phyloP scores from a whole-genome alignment of 345 rosid species.

The Aegle marmelos region DNA sequence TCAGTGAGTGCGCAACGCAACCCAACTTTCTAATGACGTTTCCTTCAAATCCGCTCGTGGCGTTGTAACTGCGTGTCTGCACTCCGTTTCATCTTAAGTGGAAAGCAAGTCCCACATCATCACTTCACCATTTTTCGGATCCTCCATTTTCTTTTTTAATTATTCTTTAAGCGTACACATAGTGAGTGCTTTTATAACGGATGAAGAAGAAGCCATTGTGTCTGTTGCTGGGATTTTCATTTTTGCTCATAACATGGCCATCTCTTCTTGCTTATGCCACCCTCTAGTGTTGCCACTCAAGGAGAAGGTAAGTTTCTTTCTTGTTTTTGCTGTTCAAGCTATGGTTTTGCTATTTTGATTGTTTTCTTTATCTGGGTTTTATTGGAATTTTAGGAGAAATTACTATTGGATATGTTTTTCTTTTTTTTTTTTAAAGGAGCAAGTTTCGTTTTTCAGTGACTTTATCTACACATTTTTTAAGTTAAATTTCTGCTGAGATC shows the following conservation, averaged over 20 bases:
- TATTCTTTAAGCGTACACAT: background rate
- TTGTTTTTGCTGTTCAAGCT: background rate
- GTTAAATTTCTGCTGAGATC: background rate
- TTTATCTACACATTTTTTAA: background rate
- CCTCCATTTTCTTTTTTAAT: background rate
- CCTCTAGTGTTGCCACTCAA: conserved; percentile 35
- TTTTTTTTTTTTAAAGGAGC: too few relatives aligned
- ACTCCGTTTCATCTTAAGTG: conserved; percentile 14
- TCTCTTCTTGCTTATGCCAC: conserved; percentile 43
- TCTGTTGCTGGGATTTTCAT: conserved; percentile 14
- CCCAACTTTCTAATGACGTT: background rate
- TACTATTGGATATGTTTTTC: background rate
- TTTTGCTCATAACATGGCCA: conserved; percentile 47
- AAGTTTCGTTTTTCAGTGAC: background rate
- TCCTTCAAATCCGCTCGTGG: background rate
- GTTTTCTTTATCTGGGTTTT: conserved; percentile 11
- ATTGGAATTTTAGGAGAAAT: background rate
- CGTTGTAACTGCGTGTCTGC: conserved; percentile 3
- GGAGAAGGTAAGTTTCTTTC: conserved; percentile 24
- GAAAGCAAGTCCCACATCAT: conserved; percentile 14
- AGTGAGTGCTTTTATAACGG: conserved; percentile 6
- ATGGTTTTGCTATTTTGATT: background rate
- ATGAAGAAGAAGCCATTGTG: conserved; percentile 35
- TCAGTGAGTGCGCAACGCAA: background rate
- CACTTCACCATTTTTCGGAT: background rate